Evolutionary conservation across 2,329 filamentous ascomycete genomes (phyloP).

Genomic region (Dactylellina haptotyla): DNA sequence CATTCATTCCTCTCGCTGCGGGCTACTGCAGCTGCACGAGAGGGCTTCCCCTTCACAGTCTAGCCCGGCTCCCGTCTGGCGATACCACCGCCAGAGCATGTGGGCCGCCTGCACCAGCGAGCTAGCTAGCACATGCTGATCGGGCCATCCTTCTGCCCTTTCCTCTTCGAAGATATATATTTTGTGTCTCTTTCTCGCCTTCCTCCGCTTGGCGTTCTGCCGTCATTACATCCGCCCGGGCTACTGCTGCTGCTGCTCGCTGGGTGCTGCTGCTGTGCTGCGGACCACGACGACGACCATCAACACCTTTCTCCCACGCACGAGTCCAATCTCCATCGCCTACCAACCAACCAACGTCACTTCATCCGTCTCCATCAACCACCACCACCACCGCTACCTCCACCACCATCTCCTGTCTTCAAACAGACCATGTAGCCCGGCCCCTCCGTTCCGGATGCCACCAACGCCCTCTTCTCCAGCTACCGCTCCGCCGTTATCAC

Average conservation of each 20-base stretch:
- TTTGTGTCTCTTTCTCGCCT: background rate
- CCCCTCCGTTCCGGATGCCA: slow-evolving; percentile 6
- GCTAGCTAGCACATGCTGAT: slow-evolving; percentile 2
- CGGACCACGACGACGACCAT: no score
- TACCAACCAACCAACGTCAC: background rate
- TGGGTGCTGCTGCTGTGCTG: background rate
- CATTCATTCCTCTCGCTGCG: no score
- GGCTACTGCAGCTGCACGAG: no score
- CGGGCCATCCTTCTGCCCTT: no score
- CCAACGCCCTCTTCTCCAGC: background rate
- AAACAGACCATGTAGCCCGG: slow-evolving; percentile 8
- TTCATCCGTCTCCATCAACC: background rate
- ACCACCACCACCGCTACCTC: background rate
- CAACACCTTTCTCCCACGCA: no score
- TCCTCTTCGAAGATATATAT: no score
- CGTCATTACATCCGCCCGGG: no score
- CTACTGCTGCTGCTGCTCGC: no score
- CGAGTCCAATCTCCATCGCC: no score
- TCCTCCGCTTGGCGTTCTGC: slow-evolving; percentile 7
- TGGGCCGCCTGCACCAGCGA: background rate
- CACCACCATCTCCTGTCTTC: background rate
- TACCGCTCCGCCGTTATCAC: background rate
- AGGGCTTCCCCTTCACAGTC: no score
- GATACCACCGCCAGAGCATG: no score
- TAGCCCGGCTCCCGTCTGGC: no score